phyloP scores from a whole-genome alignment of 805 yeast species.

The Cyberlindnera petersonii region DNA sequence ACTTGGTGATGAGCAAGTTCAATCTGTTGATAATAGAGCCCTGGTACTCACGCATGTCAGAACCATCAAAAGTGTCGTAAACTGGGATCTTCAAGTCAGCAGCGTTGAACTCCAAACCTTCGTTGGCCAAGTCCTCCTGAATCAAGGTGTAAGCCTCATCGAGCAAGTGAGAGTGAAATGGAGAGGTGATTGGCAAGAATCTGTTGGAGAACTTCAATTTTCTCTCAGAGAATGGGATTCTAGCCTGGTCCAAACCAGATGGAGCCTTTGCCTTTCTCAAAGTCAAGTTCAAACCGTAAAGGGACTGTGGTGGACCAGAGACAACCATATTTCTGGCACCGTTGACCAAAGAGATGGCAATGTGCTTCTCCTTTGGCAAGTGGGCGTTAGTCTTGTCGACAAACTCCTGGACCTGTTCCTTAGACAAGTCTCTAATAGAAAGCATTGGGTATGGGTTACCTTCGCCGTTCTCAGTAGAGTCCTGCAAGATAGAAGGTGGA shows the following conservation, averaged over 20 bases:
- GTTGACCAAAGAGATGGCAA: conserved; percentile 84
- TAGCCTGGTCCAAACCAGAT: conserved; percentile 89
- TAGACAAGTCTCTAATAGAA: conserved; percentile 83
- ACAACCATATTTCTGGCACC: conserved; percentile 96
- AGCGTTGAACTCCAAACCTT: conserved; percentile 53
- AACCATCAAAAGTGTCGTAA: conserved; percentile 83
- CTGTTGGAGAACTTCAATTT: conserved; percentile 90
- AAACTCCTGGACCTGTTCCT: conserved; percentile 71
- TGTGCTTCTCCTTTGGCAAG: conserved; percentile 86
- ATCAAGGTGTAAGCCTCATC: conserved; percentile 67
- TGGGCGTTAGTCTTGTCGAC: conserved; percentile 89
- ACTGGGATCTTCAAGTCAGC: conserved; percentile 76
- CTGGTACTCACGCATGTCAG: conserved; percentile 56
- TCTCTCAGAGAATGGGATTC: conserved; percentile 91
- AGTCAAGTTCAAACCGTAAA: conserved; percentile 90
- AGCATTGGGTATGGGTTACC: conserved; percentile 98
- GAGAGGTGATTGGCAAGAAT: conserved; percentile 92
- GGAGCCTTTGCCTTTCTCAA: conserved; percentile 94
- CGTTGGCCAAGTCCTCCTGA: conserved; percentile 56
- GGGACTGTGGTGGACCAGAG: conserved; percentile 96
- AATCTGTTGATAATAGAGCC: conserved; percentile 65
- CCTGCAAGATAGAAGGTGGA: conserved; percentile 90
- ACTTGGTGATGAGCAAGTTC: conserved; percentile 76
- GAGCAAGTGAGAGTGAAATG: conserved; percentile 91
- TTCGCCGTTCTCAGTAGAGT: conserved; percentile 89